These are phyloP conservation scores for Talaromyces piceae DNA, from an alignment of 2,329 filamentous ascomycete genomes.

Conservation along the genomic window DNA sequence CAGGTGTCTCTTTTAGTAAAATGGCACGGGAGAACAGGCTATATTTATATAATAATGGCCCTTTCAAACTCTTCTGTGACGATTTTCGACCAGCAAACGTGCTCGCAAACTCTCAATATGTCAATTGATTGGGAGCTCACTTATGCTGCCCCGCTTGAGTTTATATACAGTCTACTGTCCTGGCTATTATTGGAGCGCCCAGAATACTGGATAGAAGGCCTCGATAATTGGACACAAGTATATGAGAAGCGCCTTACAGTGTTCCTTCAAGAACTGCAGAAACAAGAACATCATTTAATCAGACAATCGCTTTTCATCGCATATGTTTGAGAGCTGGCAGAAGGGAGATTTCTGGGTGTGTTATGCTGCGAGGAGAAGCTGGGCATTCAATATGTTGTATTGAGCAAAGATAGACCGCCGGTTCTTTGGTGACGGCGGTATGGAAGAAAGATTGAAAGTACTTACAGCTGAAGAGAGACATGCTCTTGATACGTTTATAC, in stretches of 20 bases:
- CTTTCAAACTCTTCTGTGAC: slow-evolving; percentile 21
- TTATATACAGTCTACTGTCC: slow-evolving; percentile 12
- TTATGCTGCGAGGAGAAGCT: slow-evolving; percentile 18
- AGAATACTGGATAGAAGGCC: slow-evolving; percentile 2
- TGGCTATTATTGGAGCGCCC: slow-evolving; percentile 3
- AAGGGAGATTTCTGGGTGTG: slow-evolving; percentile 16
- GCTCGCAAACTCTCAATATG: slow-evolving; percentile 15
- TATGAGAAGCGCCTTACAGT: slow-evolving; percentile 13
- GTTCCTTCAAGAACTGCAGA: slow-evolving; percentile 12
- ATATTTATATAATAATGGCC: slow-evolving; percentile 18
- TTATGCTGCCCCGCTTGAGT: slow-evolving; percentile 16
- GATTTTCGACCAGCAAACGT: slow-evolving; percentile 22
- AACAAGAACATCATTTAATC: slow-evolving; percentile 7
- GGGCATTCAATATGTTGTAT: slow-evolving; percentile 20
- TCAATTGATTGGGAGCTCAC: slow-evolving; percentile 25
- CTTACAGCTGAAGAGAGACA: slow-evolving; percentile 15
- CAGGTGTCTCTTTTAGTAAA: slow-evolving; percentile 16
- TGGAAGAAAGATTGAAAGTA: slow-evolving; percentile 14
- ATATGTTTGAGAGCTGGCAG: slow-evolving; percentile 16
- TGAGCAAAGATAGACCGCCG: slow-evolving; percentile 19
- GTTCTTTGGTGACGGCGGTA: slow-evolving; percentile 17
- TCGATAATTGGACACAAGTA: slow-evolving; percentile 12
- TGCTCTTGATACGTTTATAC: slow-evolving; percentile 14
- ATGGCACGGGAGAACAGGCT: slow-evolving; percentile 13
- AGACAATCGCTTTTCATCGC: slow-evolving; percentile 10